Evolutionary conservation across 2,329 filamentous ascomycete genomes (phyloP).

Genomic region (Fusarium austroafricanum): DNA sequence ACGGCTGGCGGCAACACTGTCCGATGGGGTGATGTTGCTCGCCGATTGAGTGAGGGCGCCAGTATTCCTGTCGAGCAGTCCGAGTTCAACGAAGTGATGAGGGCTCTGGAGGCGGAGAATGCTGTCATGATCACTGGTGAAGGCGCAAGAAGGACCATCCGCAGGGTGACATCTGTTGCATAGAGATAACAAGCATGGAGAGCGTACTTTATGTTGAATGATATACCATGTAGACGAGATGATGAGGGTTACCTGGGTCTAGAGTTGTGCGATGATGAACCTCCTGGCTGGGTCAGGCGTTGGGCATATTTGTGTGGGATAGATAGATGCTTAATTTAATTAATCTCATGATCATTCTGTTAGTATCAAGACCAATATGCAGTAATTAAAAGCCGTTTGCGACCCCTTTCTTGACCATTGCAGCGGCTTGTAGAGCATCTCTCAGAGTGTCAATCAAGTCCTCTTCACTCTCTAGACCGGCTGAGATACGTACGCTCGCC

Average conservation of each 20-base stretch:
- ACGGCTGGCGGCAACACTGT: slow-evolving; percentile 74
- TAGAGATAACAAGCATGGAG: slow-evolving; percentile 15
- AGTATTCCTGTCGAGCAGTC: slow-evolving; percentile 77
- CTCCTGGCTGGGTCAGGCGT: slow-evolving; percentile 40
- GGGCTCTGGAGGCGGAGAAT: slow-evolving; percentile 86
- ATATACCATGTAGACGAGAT: slow-evolving; percentile 41
- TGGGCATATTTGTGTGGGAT: slow-evolving; percentile 38
- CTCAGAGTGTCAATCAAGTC: slow-evolving; percentile 56
- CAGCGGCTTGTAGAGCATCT: slow-evolving; percentile 49
- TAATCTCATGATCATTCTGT: slow-evolving; percentile 14
- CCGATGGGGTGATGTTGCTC: slow-evolving; percentile 81
- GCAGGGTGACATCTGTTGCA: slow-evolving; percentile 70
- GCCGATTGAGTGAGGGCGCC: slow-evolving; percentile 76
- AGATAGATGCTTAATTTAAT: slow-evolving; percentile 33
- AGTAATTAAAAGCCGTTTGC: background rate
- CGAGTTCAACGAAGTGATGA: slow-evolving; percentile 87
- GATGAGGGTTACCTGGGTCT: slow-evolving; percentile 16
- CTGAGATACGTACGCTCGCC: slow-evolving; percentile 60
- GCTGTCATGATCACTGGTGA: slow-evolving; percentile 84
- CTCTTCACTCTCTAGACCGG: slow-evolving; percentile 58
- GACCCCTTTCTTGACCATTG: slow-evolving; percentile 20
- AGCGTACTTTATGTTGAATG: slow-evolving; percentile 37
- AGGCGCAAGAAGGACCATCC: slow-evolving; percentile 82
- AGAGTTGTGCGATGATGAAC: slow-evolving; percentile 23
- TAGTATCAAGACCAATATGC: background rate